These are phyloP conservation scores for Tylopilus subfusipes DNA, from an alignment of 768 basidiomycete genomes.

Conservation along the genomic window DNA sequence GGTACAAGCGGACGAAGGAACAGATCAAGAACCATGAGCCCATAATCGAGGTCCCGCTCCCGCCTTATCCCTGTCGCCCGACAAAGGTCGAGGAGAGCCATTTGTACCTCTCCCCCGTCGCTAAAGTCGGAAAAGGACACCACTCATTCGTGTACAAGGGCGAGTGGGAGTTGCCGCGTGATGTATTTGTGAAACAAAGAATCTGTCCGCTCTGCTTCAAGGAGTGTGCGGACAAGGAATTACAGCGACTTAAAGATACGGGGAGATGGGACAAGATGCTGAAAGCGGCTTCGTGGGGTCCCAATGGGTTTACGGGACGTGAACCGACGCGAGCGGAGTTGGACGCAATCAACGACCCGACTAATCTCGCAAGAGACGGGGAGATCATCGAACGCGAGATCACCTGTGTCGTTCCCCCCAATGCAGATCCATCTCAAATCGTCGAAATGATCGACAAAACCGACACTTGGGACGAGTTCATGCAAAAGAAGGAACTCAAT, in stretches of 20 bases:
- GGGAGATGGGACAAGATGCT: slow-evolving; percentile 23
- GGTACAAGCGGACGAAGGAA: slow-evolving; percentile 17
- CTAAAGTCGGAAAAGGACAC: slow-evolving; percentile 42
- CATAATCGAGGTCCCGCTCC: slow-evolving; percentile 29
- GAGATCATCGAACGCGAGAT: slow-evolving; percentile 21
- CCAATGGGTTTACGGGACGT: slow-evolving; percentile 2
- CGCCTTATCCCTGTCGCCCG: slow-evolving; percentile 21
- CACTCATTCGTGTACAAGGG: slow-evolving; percentile 53
- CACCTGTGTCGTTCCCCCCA: slow-evolving; percentile 3
- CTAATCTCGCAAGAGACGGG: background rate
- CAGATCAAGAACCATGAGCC: slow-evolving; percentile 25
- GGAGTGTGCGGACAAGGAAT: slow-evolving; percentile 27
- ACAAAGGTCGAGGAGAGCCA: slow-evolving; percentile 40
- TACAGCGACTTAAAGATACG: slow-evolving; percentile 19
- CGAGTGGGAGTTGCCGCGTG: slow-evolving; percentile 51
- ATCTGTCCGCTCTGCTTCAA: slow-evolving; percentile 41
- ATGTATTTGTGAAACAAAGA: slow-evolving; percentile 31
- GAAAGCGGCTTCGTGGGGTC: slow-evolving; percentile 7
- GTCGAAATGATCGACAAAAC: background rate
- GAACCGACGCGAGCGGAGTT: background rate
- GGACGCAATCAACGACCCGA: background rate
- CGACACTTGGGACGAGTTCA: background rate
- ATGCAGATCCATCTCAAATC: background rate
- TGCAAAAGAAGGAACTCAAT: background rate
- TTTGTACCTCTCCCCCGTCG: slow-evolving; percentile 42